Percentiles rank a stretch among this genome's conserved stretches.
Conservation (phyloP, 129 eudicot genomes). For the Chrysanthemum seticuspe region DNA sequence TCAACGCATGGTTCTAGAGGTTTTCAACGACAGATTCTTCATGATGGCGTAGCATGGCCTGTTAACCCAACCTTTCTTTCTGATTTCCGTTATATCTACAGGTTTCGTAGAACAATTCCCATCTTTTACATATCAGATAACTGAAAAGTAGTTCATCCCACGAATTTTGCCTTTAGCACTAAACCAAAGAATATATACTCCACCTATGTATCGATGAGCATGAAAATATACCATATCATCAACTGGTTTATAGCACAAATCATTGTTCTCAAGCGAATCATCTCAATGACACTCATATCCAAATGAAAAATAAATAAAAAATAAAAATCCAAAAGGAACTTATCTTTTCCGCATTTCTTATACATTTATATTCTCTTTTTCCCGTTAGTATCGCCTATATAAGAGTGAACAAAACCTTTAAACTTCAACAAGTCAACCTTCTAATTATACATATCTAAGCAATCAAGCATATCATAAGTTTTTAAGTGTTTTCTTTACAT, state of each 20-base stretch:
- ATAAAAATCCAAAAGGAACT: neutral
- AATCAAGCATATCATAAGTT: neutral
- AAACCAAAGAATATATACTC: constrained; percentile 18
- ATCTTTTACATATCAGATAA: neutral
- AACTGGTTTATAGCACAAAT: too few species aligned
- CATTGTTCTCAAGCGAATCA: too few species aligned
- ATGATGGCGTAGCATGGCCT: neutral
- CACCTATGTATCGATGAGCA: neutral
- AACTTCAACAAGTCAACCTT: constrained; percentile 27
- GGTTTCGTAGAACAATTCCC: neutral
- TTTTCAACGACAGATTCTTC: constrained; percentile 19
- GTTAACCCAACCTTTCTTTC: constrained; percentile 8
- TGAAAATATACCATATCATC: too few species aligned
- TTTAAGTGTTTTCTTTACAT: neutral
- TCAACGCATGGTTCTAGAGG: neutral
- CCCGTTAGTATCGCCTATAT: constrained; percentile 26
- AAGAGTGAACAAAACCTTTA: constrained; percentile 29
- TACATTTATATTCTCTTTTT: constrained; percentile 3
- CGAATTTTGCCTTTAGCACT: constrained; percentile 15
- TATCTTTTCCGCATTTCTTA: constrained; percentile 19
- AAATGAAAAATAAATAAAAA: too few species aligned
- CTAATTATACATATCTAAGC: neutral
- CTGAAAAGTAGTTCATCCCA: neutral
- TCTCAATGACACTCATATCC: too few species aligned
- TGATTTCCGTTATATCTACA: constrained; percentile 14